Percentiles rank a stretch among this genome's conserved stretches.
phyloP scores from a whole-genome alignment of 305 asterid genomes.

The Coffea humblotiana region DNA sequence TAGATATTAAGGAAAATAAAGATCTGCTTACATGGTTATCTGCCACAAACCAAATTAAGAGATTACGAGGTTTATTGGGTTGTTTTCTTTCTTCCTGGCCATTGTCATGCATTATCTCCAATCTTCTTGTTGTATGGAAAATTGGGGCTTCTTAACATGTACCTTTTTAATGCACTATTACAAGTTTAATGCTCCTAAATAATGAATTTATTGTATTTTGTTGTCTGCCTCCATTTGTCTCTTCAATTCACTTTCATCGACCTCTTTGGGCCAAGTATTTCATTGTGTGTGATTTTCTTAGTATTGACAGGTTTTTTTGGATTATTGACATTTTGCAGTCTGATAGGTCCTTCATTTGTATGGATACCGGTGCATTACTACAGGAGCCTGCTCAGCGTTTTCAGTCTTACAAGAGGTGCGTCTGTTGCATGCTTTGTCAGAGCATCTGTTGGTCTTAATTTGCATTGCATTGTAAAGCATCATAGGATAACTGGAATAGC shows the following conservation, averaged over 20 bases:
- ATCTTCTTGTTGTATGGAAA: too few species aligned
- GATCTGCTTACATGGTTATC: neutral
- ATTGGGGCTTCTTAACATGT: neutral
- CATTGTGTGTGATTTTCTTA: neutral
- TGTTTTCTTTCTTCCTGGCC: neutral
- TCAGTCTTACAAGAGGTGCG: slow-evolving; percentile 78
- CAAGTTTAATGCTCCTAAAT: neutral
- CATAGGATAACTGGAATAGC: neutral
- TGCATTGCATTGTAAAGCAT: neutral
- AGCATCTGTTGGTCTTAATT: neutral
- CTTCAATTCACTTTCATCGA: neutral
- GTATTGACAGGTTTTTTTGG: slow-evolving; percentile 19
- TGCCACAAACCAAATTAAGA: neutral
- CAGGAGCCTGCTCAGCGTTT: slow-evolving; percentile 67
- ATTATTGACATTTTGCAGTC: slow-evolving; percentile 43
- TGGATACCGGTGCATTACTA: slow-evolving; percentile 88
- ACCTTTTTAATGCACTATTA: neutral
- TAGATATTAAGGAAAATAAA: neutral
- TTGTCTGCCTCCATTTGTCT: neutral
- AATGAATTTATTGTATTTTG: neutral
- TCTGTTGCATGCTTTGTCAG: neutral
- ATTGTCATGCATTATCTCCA: neutral
- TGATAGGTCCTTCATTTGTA: slow-evolving; percentile 80
- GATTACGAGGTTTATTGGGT: neutral
- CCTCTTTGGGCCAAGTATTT: neutral